Percentiles rank a stretch among this genome's conserved stretches.
Conservation (phyloP, 2,329 filamentous ascomycete genomes). For the Cercospora sp. region DNA sequence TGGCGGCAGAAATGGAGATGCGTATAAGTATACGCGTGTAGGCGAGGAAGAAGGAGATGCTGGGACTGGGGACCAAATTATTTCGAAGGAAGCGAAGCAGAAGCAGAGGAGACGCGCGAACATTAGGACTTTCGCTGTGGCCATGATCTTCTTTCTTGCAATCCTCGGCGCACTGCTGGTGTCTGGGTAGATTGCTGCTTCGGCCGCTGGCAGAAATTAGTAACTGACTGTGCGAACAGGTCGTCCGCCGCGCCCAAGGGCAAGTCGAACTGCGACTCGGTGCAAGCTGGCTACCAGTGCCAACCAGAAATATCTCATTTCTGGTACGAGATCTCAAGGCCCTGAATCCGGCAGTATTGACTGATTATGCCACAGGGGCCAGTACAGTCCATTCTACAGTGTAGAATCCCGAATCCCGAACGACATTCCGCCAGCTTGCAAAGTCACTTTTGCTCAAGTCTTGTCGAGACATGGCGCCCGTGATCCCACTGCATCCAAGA, state of each 20-base stretch:
- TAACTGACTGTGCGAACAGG: constrained; percentile 11
- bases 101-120: neutral
- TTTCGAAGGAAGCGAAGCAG: constrained; percentile 1
- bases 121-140: constrained; percentile 5
- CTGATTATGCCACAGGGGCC: constrained; percentile 52
- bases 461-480: constrained; percentile 83
- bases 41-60: constrained; percentile 5
- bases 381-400: constrained; percentile 82
- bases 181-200: constrained; percentile 14
- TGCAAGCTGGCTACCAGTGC: constrained; percentile 61
- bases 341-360: neutral
- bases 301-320: constrained; percentile 58
- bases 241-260: constrained; percentile 6
- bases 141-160: constrained; percentile 17
- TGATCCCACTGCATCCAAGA: constrained; percentile 72
- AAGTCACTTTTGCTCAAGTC: constrained; percentile 75
- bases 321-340: constrained; percentile 53
- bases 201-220: neutral
- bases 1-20: neutral
- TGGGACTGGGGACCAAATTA: neutral
- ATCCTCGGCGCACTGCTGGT: constrained; percentile 20
- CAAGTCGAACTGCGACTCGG: constrained; percentile 29
- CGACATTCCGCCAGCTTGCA: constrained; percentile 65
- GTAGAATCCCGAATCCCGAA: constrained; percentile 66
- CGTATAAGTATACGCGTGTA: constrained; percentile 15